These are phyloP conservation scores for Hemileccinum hortonii DNA, from an alignment of 1,284 basidiomycete genomes.

Conservation along the genomic window DNA sequence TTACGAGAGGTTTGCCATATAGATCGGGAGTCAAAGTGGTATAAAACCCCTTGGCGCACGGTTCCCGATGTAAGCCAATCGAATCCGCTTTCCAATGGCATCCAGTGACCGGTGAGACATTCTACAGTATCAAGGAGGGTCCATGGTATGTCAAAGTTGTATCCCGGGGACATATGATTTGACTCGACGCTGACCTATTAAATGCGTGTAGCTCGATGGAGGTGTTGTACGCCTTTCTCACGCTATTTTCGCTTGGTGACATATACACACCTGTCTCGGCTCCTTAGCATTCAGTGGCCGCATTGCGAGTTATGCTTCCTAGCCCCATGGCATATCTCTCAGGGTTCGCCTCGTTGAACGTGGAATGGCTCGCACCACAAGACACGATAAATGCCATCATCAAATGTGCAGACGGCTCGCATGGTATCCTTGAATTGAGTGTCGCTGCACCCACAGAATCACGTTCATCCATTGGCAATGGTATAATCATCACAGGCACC, in stretches of 20 bases:
- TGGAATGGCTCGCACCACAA: slow-evolving; percentile 67
- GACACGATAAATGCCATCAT: slow-evolving; percentile 68
- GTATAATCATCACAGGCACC: slow-evolving; percentile 57
- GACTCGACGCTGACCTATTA: not conserved
- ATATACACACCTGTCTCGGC: not conserved
- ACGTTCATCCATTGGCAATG: slow-evolving; percentile 36
- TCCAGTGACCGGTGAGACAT: not conserved
- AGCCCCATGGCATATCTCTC: slow-evolving; percentile 54
- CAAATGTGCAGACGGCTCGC: slow-evolving; percentile 51
- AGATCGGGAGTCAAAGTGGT: slow-evolving; percentile 66
- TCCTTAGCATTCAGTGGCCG: slow-evolving; percentile 60
- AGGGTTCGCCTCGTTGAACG: slow-evolving; percentile 66
- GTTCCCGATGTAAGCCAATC: slow-evolving; percentile 65
- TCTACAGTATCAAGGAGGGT: slow-evolving; percentile 76
- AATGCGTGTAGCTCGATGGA: slow-evolving; percentile 52
- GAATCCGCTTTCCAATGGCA: not conserved
- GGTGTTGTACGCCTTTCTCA: slow-evolving; percentile 55
- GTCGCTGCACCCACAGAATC: slow-evolving; percentile 54
- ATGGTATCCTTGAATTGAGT: slow-evolving; percentile 59
- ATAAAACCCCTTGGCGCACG: slow-evolving; percentile 80
- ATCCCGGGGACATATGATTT: not conserved
- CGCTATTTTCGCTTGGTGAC: not conserved
- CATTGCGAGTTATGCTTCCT: slow-evolving; percentile 61
- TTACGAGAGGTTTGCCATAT: slow-evolving; percentile 56
- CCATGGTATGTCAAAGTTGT: slow-evolving; percentile 49